Base-by-base conservation (phyloP, 2,329 filamentous ascomycete genomes). In the Botrytis pseudocinerea region DNA sequence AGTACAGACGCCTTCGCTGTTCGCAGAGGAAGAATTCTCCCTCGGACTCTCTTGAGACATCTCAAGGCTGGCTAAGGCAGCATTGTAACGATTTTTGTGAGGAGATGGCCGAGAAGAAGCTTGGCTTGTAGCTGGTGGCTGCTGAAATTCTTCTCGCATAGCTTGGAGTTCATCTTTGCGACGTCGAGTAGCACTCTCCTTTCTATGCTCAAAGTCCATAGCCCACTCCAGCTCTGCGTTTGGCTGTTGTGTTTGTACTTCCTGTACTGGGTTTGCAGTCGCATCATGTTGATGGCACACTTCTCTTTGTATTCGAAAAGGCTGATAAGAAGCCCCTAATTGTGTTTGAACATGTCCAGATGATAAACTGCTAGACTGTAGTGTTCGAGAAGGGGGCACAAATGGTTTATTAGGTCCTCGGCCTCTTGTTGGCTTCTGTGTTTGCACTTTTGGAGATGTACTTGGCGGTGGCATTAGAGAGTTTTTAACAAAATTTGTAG, bases 171-270 rank as follows among this genome's bases (percentile, higher is more conserved):
- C 76, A 42, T 79, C 73, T 6, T 79, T 77, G 38, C 76, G 77
- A n/a, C 73, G 75, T 40, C 76, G 78, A 57, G 75, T 81, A 25
- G 78, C 78, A 51, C 72, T 59, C 63, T 78, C 78, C 71, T 81
- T 81, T 32, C 80, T 76, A 32, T 77, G 71, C 61, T 82, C 80
- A 63, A 77, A 82, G 32, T 80, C 78, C 77, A 82, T 79, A 63
- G 79, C 76, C 78, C 77, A 80, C n/a, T 75, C 74, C 61, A 81
- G 74, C 59, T 80, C 78, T 16, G 70, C 28, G 48, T 77, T 74
- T 73, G 42, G 18, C 22, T 48, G 40, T 25, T 68, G 48, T 72
- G 40, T 20, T 40, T 68, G 48, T 61, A 32, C 51, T 61, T 71
- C 57, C 61, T 64, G n/a, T 66, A 63, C 38, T 44, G 57, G 7